Base-by-base conservation (phyloP, 2,329 filamentous ascomycete species). In the Triangularia verruculosa region DNA sequence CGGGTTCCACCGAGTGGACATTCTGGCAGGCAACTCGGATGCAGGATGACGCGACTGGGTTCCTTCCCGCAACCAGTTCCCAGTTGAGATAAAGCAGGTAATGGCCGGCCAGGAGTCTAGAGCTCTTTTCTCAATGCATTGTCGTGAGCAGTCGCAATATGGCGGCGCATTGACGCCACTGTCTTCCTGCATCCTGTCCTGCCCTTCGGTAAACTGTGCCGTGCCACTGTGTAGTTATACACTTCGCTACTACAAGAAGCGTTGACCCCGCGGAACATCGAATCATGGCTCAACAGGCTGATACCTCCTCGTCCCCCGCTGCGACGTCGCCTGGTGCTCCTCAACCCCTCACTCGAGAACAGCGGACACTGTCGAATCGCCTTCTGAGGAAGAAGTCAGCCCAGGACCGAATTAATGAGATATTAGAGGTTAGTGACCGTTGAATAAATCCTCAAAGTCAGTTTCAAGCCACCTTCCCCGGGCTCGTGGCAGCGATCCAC, bases 401-500 rank as follows among this genome's bases (percentile, higher is more conserved):
- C 6, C 71, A 73, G 59, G 72, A 74, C 27, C 71, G 74, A 11
- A 69, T 77, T 52, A 67, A 73, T 60, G 70, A 69, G 11, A 76
- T 77, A 53, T 69, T 77, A 17, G 69, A 75, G 72, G 74, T 76
- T 59, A 70, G 70, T 68, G 63, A n/a, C 25, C 43, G 22, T 17
- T 30, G 17, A 39, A 30, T 22, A n/a, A n/a, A n/a, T n/a, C n/a
- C 58, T 24, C 51, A 25, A 54, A 28, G 9, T 1, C 22, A 25
- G 20, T 11, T 15, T 34, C 15, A 27, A 51, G 28, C 22, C n/a
- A n/a, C n/a, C n/a, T n/a, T n/a, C n/a, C 39, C 39, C 39, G 5
- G 17, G 39, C 15, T 47, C n/a, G 39, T 1, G 39, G 39, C 39
- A 47, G n/a, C 39, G 39, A 8, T 47, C 17, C n/a, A 47, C 39